Conservation (phyloP, 805 yeast genomes). For the Yamadazyma insecticola region DNA sequence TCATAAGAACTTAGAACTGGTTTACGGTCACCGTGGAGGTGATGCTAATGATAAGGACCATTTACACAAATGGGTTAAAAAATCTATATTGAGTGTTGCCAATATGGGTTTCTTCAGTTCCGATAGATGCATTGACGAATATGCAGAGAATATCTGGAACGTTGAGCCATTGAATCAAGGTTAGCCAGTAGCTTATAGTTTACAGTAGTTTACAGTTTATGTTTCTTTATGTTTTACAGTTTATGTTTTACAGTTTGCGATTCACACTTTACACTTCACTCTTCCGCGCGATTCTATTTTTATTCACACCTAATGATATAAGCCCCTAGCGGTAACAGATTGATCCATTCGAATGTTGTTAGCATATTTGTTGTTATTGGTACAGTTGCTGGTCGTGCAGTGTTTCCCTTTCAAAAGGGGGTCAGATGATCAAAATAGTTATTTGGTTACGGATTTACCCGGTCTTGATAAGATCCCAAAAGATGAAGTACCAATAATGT, state of each 20-base stretch:
- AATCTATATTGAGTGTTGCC: slow-evolving; percentile 75
- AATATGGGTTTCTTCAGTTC: slow-evolving; percentile 91
- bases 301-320: no score
- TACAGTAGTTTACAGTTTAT: no score
- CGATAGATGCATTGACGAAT: slow-evolving; percentile 88
- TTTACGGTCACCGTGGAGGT: slow-evolving; percentile 47
- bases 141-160: slow-evolving; percentile 91
- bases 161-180: slow-evolving; percentile 55
- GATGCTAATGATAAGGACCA: slow-evolving; percentile 45
- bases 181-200: neutral
- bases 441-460: slow-evolving; percentile 31
- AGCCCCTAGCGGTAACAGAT: no score
- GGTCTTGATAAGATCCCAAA: slow-evolving; percentile 30
- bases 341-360: no score
- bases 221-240: no score
- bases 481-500: slow-evolving; percentile 48
- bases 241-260: no score
- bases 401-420: slow-evolving; percentile 5
- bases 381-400: no score
- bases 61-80: slow-evolving; percentile 66
- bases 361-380: no score
- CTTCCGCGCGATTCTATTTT: no score
- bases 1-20: slow-evolving; percentile 69
- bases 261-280: no score
- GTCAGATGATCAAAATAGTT: slow-evolving; percentile 3